Evolutionary conservation across 1,139 yeast genomes (phyloP).

Genomic region (Lizanozyma gosingica): DNA sequence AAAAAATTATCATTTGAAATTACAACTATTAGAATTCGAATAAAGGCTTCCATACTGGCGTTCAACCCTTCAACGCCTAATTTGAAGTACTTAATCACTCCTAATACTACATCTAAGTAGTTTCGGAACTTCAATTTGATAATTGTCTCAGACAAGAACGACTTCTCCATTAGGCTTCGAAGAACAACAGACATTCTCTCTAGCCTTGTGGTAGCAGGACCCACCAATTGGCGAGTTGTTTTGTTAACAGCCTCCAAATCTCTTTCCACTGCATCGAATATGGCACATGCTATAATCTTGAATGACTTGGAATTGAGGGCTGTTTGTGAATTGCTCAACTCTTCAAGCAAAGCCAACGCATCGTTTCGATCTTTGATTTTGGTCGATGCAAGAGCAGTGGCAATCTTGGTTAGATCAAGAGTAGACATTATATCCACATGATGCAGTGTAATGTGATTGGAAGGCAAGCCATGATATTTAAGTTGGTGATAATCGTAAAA

Average conservation of each 20-base stretch:
- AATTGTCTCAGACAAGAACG: neutral
- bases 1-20: conserved; percentile 24
- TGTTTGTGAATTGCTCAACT: conserved; percentile 15
- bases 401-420: conserved; percentile 7
- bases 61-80: neutral
- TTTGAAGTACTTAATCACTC: neutral
- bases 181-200: neutral
- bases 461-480: too few species aligned
- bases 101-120: conserved; percentile 16
- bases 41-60: neutral
- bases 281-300: conserved; percentile 21
- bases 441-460: too few species aligned
- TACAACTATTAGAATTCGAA: conserved; percentile 19
- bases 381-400: conserved; percentile 28
- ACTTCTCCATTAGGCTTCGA: neutral
- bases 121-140: conserved; percentile 22
- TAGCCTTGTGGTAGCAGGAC: neutral
- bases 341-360: conserved; percentile 35
- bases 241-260: neutral
- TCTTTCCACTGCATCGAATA: conserved; percentile 30
- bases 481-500: too few species aligned
- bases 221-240: neutral
- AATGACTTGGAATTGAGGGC: conserved; percentile 16
- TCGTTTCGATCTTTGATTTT: conserved; percentile 47
- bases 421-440: neutral